phyloP scores from a whole-genome alignment of 345 rosid species.

The Draba incana region DNA sequence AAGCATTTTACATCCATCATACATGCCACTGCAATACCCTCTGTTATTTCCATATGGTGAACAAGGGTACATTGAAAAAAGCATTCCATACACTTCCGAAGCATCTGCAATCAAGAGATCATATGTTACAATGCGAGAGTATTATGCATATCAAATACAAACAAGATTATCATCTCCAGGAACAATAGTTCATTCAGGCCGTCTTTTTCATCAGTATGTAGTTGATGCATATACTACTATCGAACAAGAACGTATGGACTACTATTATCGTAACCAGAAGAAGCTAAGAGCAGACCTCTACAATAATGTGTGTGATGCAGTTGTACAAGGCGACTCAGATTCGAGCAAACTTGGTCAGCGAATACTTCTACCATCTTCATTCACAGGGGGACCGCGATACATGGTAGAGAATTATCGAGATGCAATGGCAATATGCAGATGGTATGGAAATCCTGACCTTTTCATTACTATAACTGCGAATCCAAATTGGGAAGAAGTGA shows the following conservation, averaged over 20 bases:
- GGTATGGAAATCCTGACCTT: background rate
- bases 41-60: slow-evolving; percentile 20
- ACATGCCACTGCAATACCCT: slow-evolving; percentile 2
- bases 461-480: slow-evolving; percentile 12
- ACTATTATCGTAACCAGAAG: background rate
- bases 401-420: slow-evolving; percentile 13
- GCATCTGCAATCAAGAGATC: background rate
- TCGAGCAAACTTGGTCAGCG: background rate
- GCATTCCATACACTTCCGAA: background rate
- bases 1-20: background rate
- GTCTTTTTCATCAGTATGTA: background rate
- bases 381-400: background rate
- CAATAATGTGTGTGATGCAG: slow-evolving; percentile 22
- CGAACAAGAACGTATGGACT: slow-evolving; percentile 7
- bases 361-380: background rate
- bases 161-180: background rate
- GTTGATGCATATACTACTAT: slow-evolving; percentile 16
- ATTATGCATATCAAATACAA: slow-evolving; percentile 17
- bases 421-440: slow-evolving; percentile 24
- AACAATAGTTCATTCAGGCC: background rate
- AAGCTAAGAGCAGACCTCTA: background rate
- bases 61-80: background rate
- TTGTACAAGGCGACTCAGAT: background rate
- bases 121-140: slow-evolving; percentile 6
- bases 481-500: slow-evolving; percentile 3